A percentile compares a stretch with the other conserved stretches of the same genome.
These are phyloP conservation scores for Lipomyces chichibuensis DNA, from an alignment of 805 yeast genomes.

Conservation along the genomic window DNA sequence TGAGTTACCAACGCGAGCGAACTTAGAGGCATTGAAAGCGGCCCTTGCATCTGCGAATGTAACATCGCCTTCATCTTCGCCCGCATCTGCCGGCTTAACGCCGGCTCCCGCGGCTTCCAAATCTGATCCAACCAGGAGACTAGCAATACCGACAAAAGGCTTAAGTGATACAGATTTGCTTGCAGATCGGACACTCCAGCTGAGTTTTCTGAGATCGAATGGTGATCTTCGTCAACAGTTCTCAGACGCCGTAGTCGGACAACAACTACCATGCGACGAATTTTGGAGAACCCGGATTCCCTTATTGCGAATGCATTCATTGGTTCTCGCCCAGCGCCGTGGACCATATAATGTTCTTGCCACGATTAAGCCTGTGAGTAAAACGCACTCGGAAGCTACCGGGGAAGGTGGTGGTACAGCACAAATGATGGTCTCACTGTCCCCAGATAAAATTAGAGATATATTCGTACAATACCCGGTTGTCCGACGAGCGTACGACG, in stretches of 20 bases:
- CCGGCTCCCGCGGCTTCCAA: slow-evolving; percentile 53
- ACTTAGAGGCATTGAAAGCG: slow-evolving; percentile 74
- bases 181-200: slow-evolving; percentile 76
- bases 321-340: slow-evolving; percentile 77
- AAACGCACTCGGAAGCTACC: slow-evolving; percentile 81
- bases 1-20: slow-evolving; percentile 69
- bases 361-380: slow-evolving; percentile 81
- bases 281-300: slow-evolving; percentile 47
- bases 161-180: slow-evolving; percentile 62
- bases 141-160: slow-evolving; percentile 41
- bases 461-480: slow-evolving; percentile 92
- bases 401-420: slow-evolving; percentile 24
- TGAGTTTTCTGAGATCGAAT: slow-evolving; percentile 70
- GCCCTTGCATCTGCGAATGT: slow-evolving; percentile 53
- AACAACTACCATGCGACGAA: slow-evolving; percentile 65
- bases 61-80: slow-evolving; percentile 4
- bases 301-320: slow-evolving; percentile 79
- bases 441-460: slow-evolving; percentile 85
- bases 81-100: slow-evolving; percentile 48
- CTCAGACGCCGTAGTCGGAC: slow-evolving; percentile 83
- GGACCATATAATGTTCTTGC: slow-evolving; percentile 95
- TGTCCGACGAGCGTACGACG: slow-evolving; percentile 84
- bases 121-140: slow-evolving; percentile 30
- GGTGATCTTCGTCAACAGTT: slow-evolving; percentile 71
- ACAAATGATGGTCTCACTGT: slow-evolving; percentile 87